Percentiles rank a stretch among this genome's conserved stretches.
phyloP scores from a whole-genome alignment of 2,329 filamentous ascomycete species.

The Pseudonectria foliicola region DNA sequence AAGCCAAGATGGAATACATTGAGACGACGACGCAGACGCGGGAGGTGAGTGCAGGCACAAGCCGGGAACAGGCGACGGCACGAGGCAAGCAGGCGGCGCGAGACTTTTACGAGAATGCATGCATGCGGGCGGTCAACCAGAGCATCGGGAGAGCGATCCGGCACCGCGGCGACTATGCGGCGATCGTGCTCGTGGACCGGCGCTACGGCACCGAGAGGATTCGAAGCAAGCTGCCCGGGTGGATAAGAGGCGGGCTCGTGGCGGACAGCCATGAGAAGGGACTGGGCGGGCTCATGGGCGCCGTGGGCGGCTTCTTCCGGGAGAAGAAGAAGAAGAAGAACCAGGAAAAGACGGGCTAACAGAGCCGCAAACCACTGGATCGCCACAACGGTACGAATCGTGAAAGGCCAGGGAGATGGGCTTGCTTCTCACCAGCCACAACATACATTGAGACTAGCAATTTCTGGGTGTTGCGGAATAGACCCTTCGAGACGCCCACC shows the following conservation, averaged over 20 bases:
- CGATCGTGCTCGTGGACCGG: slow-evolving; percentile 77
- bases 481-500: too few species aligned
- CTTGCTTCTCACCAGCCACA: too few species aligned
- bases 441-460: too few species aligned
- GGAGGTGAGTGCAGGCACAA: slow-evolving; percentile 20
- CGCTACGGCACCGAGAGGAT: slow-evolving; percentile 72
- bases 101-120: slow-evolving; percentile 89
- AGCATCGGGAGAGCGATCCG: slow-evolving; percentile 89
- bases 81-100: slow-evolving; percentile 52
- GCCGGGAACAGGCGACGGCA: slow-evolving; percentile 19
- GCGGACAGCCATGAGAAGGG: slow-evolving; percentile 40
- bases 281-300: slow-evolving; percentile 53
- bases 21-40: slow-evolving; percentile 49
- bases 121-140: slow-evolving; percentile 96
- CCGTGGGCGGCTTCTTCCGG: slow-evolving; percentile 51
- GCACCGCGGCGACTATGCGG: slow-evolving; percentile 81
- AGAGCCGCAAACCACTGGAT: too few species aligned
- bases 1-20: slow-evolving; percentile 82
- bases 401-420: too few species aligned
- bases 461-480: too few species aligned
- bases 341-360: background rate
- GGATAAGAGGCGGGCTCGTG: slow-evolving; percentile 71
- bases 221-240: slow-evolving; percentile 72
- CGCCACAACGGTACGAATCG: background rate
- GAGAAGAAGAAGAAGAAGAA: slow-evolving; percentile 30